These are phyloP conservation scores for Tardiomyces depauwii DNA, from an alignment of 1,139 yeast genomes.

Conservation along the genomic window DNA sequence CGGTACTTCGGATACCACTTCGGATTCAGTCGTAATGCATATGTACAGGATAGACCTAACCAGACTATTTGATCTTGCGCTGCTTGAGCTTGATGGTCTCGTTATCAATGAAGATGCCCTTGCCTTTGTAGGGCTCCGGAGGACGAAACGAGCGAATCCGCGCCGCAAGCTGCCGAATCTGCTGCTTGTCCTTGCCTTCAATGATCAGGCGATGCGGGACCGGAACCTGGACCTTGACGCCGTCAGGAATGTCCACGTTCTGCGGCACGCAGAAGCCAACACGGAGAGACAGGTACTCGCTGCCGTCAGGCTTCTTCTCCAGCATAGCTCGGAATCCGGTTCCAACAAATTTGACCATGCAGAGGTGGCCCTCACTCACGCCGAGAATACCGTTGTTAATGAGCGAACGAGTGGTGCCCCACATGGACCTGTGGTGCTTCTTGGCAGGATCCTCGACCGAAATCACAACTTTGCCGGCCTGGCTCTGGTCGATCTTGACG, in stretches of 20 bases:
- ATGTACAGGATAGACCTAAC: neutral
- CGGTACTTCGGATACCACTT: too few relatives aligned
- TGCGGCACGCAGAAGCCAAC: constrained; percentile 76
- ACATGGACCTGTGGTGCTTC: constrained; percentile 71
- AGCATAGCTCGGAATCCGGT: constrained; percentile 90
- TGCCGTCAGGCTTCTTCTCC: constrained; percentile 37
- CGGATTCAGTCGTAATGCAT: neutral
- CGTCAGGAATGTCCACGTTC: constrained; percentile 56
- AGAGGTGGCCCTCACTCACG: constrained; percentile 84
- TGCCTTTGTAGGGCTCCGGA: constrained; percentile 98
- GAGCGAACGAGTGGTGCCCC: constrained; percentile 89
- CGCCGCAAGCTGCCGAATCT: constrained; percentile 82
- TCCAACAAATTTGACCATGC: constrained; percentile 84
- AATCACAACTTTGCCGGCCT: constrained; percentile 36
- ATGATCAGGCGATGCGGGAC: constrained; percentile 79
- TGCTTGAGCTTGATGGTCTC: constrained; percentile 87
- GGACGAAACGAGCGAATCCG: constrained; percentile 76
- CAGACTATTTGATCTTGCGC: constrained; percentile 76
- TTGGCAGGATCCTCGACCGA: constrained; percentile 44
- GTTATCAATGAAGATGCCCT: constrained; percentile 86
- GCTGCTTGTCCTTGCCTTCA: constrained; percentile 83
- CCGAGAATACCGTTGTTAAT: constrained; percentile 74
- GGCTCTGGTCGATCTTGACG: constrained; percentile 31
- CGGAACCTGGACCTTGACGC: constrained; percentile 64
- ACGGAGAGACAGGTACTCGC: constrained; percentile 56